Base-by-base conservation (phyloP, 2,329 filamentous ascomycete species). In the Fusarium nanum region DNA sequence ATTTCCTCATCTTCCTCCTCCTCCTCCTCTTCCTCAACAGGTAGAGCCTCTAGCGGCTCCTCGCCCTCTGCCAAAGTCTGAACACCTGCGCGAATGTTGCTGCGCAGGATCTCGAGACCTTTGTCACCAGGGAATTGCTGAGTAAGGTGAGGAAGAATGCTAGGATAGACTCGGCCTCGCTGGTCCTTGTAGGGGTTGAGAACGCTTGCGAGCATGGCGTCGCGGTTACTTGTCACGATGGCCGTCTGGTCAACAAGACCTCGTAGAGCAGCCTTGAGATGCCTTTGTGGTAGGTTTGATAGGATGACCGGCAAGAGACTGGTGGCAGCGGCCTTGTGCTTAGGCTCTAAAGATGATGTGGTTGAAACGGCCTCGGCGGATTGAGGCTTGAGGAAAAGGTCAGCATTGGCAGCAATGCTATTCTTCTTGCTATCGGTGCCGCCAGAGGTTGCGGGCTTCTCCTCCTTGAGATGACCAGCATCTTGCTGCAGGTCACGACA, bases 221-320 rank as follows among this genome's bases (percentile, higher is more conserved):
- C 84, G 76, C 89, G 90, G 77, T 91, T 86, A 63, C 86, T 85
- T 7, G 85, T 87, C 23, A 97, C 81, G 59, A 97, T 91, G 22
- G 93, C 92, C 5, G 92, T 93, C 69, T 92, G 91, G 76, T 98
- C 93, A 67, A 97, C 85, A 50, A 93, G 88, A 13, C 90, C 87
- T 55, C 95, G 90, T 22, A 93, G 77, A 3, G 91, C 88, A 11
- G 91, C 88, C n/a, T 91, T 87, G 40, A 97, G 81, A 76, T 89
- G 85, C 52, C 88, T 84, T 59, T 91, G 88, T 2, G 91, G 89
- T 5, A 96, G 80, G 60, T 85, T 84, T 20, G 85, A 85, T 22
- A 97, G 83, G 2, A 93, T 79, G 7, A 83, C 74, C 7, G 88
- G 83, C 14, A 98, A 84, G 18, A 98, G 85, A 9, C 76, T 70